phyloP scores from a whole-genome alignment of 129 eudicot genomes.

The Artemisia annua region DNA sequence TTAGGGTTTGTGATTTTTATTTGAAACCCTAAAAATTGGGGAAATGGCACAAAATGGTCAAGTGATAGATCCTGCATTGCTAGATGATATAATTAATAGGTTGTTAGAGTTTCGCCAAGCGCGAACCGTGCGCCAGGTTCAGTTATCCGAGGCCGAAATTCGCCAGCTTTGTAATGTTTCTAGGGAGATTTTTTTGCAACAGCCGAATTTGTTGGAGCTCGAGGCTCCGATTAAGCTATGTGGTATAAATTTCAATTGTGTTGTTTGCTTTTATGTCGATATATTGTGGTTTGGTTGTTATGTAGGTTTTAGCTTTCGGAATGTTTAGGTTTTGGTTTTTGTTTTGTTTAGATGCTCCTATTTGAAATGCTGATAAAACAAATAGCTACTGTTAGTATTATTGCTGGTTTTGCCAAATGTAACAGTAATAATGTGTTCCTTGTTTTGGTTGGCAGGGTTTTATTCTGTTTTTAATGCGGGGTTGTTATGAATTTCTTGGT shows the following conservation, averaged over 20 bases:
- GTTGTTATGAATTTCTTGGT: too few species aligned
- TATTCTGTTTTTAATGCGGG: too few species aligned
- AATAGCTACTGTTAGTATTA: too few species aligned
- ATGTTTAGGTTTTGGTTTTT: slow-evolving; percentile 1
- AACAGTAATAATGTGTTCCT: not conserved
- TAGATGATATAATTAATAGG: slow-evolving; percentile 65
- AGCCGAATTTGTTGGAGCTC: slow-evolving; percentile 77
- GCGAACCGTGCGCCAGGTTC: slow-evolving; percentile 64
- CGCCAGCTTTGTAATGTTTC: slow-evolving; percentile 61
- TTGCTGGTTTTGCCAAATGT: not conserved
- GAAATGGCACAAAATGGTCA: slow-evolving; percentile 47
- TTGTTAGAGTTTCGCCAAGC: slow-evolving; percentile 64
- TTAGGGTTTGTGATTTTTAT: not conserved
- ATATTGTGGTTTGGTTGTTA: not conserved
- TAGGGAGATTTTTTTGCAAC: slow-evolving; percentile 61
- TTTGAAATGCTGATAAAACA: not conserved
- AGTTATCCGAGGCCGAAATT: slow-evolving; percentile 74
- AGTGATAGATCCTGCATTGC: slow-evolving; percentile 59
- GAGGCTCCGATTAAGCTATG: slow-evolving; percentile 93
- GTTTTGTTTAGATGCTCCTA: not conserved
- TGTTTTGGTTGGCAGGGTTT: not conserved
- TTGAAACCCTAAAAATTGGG: not conserved
- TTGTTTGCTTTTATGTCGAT: not conserved
- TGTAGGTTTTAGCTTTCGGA: not conserved
- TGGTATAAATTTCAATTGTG: slow-evolving; percentile 35